phyloP scores from a whole-genome alignment of 176 grass and related monocot species.

The Dendrocalamus sinicus region DNA sequence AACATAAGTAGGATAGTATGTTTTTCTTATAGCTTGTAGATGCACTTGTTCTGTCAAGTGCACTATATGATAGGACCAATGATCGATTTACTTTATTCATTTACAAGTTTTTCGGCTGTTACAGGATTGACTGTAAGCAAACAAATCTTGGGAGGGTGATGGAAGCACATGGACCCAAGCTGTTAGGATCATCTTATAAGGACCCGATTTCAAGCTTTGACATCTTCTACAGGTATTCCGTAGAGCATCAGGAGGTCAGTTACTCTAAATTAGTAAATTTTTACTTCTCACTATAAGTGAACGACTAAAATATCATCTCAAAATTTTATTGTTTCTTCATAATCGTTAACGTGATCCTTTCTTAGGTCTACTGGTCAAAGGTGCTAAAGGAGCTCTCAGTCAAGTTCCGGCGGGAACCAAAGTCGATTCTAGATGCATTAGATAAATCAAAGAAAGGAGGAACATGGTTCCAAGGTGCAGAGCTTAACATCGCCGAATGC shows the following conservation, averaged over 20 bases:
- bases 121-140: conserved; percentile 63
- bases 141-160: conserved; percentile 89
- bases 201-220: conserved; percentile 74
- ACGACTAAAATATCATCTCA: neutral
- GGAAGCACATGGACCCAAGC: conserved; percentile 68
- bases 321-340: neutral
- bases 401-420: conserved; percentile 65
- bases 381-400: conserved; percentile 68
- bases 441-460: conserved; percentile 72
- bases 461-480: conserved; percentile 70
- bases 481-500: conserved; percentile 95
- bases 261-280: neutral
- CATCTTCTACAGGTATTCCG: conserved; percentile 63
- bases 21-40: neutral
- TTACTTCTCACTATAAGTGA: neutral
- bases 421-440: conserved; percentile 67
- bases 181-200: conserved; percentile 77
- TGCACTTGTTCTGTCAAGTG: neutral
- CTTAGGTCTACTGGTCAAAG: conserved; percentile 79
- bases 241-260: conserved; percentile 73
- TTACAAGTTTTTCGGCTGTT: neutral
- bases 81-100: neutral
- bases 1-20: neutral
- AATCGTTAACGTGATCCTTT: conserved; percentile 2
- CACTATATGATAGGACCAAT: neutral